Evolutionary conservation across 2,329 filamentous ascomycete species (phyloP).

Genomic region (Colletotrichum falcatum): DNA sequence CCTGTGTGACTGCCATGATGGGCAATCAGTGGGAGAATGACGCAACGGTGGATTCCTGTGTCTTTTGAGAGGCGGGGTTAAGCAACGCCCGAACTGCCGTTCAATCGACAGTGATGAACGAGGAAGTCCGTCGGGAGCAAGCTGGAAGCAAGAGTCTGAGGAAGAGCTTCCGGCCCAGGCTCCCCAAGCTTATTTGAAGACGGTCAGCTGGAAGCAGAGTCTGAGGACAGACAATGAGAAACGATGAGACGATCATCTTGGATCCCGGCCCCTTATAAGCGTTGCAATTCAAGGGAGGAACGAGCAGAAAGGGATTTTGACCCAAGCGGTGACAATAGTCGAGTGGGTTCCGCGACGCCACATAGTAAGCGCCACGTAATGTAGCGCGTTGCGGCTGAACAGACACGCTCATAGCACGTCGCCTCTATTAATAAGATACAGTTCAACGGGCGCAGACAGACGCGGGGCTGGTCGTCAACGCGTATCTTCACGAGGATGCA

Average conservation of each 20-base stretch:
- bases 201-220: neutral
- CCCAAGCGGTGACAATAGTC: neutral
- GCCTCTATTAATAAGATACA: neutral
- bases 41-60: neutral
- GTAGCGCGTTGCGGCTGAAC: conserved; percentile 36
- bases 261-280: conserved; percentile 1
- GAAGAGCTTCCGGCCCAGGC: neutral
- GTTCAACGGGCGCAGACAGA: neutral
- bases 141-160: neutral
- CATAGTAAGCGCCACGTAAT: conserved; percentile 23
- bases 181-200: neutral
- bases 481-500: neutral
- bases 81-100: neutral
- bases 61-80: neutral
- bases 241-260: neutral
- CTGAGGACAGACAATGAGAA: neutral
- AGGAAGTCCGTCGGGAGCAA: neutral
- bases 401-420: conserved; percentile 5
- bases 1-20: conserved; percentile 34
- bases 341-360: conserved; percentile 7
- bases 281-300: conserved; percentile 3
- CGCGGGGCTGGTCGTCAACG: neutral
- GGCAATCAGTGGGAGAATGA: neutral
- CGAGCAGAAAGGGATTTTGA: neutral
- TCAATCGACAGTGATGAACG: neutral